Conservation (phyloP, 495 filamentous ascomycete genomes). For the Neurospora sp. region DNA sequence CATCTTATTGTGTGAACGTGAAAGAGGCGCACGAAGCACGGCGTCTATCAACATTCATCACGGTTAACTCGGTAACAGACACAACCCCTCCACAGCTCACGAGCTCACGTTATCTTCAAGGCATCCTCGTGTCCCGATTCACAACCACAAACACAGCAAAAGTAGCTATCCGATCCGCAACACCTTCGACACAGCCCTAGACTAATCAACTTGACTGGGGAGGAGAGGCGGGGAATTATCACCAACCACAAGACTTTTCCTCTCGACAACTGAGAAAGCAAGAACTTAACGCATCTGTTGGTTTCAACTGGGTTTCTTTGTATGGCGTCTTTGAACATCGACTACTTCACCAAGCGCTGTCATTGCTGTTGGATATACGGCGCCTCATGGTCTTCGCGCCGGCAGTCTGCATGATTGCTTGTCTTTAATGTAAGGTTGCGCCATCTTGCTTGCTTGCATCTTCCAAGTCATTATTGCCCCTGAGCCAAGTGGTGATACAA, state of each 20-base stretch:
- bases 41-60: background rate
- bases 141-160: background rate
- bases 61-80: background rate
- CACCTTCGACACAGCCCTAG: background rate
- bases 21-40: background rate
- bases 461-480: background rate
- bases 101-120: background rate
- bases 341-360: background rate
- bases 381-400: conserved; percentile 4
- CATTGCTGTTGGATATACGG: conserved; percentile 2
- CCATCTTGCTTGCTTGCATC: conserved; percentile 1
- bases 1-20: background rate
- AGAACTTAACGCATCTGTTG: background rate
- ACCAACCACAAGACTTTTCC: background rate
- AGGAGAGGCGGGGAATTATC: background rate
- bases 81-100: background rate
- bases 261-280: background rate
- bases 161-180: background rate
- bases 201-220: background rate
- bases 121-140: background rate
- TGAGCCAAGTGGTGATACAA: background rate
- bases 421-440: conserved; percentile 5
- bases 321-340: background rate
- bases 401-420: background rate
- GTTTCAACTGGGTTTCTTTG: background rate